Base-by-base conservation (phyloP, 768 basidiomycete species). In the Gymnopilus dilepis region DNA sequence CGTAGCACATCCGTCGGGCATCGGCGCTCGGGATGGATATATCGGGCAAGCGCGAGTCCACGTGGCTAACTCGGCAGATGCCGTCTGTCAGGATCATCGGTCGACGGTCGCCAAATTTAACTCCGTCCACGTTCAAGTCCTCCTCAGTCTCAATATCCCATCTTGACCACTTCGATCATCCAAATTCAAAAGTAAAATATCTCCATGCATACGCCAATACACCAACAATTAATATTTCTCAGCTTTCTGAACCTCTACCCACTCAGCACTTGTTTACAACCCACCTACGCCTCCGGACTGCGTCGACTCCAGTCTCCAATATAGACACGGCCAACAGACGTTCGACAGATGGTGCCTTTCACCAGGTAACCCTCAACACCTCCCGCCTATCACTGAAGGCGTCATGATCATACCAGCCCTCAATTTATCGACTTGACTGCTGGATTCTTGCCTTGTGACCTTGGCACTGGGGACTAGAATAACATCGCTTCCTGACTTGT, bases 311-410 rank as follows among this genome's bases (percentile, higher is more conserved):
- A n/a, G n/a, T n/a, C n/a, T n/a, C n/a, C n/a, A n/a, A n/a, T 28
- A 19, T 15, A 17, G 47, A 31, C 22, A 47, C 26, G 22, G 26
- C 9, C 45, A 12, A 47, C 30, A 50, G 26, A n/a, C 31, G 28
- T n/a, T 50, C 26, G 47, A 50, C 47, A 50, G 47, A 31, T 50
- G 47, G 47, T 50, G 47, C 47, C 47, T 50, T 50, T 50, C 47
- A n/a, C n/a, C 6, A 28, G 24, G 33, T 34, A 34, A n/a, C n/a
- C n/a, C n/a, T 43, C 19, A 43, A 41, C 4, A 41, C 19, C 19
- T 42, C 17, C 19, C n/a, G 41, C 41, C 22, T 21, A 19, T 6
- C 5, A 15, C 2, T 45, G 43, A 6, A 45, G 22, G 2, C n/a
- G 9, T 21, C 17, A 43, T 8, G 15, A 12, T 7, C 7, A 26